These are phyloP conservation scores for Lachancea mirantina DNA, from an alignment of 805 yeast species.

Conservation along the genomic window DNA sequence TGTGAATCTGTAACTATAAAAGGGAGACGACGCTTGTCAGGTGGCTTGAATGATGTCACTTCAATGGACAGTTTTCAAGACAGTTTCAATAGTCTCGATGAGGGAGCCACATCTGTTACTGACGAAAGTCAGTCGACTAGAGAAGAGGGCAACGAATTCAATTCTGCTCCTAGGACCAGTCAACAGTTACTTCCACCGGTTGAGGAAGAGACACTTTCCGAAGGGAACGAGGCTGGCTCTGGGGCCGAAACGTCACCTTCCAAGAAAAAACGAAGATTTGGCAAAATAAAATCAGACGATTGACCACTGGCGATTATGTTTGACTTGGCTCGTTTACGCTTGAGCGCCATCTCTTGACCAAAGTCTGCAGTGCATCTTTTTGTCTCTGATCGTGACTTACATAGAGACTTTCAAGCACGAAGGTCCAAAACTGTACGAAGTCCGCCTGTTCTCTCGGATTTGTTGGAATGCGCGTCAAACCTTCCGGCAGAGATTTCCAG, in stretches of 20 bases:
- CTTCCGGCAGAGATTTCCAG: constrained; percentile 25
- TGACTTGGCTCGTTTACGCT: no score
- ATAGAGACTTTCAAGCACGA: constrained; percentile 39
- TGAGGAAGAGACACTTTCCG: no score
- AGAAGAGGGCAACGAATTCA: no score
- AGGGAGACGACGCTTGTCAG: no score
- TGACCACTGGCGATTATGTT: not conserved
- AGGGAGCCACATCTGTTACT: no score
- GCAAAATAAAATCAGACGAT: constrained; percentile 1
- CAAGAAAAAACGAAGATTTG: constrained; percentile 8
- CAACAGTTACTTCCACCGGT: no score
- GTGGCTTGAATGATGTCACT: no score
- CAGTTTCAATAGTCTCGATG: no score
- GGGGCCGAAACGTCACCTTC: constrained; percentile 7
- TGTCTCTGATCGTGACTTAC: constrained; percentile 29
- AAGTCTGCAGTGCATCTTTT: constrained; percentile 12
- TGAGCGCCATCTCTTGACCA: constrained; percentile 3
- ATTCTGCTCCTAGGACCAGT: no score
- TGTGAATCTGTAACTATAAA: no score
- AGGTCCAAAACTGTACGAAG: constrained; percentile 49
- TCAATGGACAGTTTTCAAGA: no score
- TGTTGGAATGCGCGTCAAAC: constrained; percentile 27
- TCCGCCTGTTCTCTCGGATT: constrained; percentile 25
- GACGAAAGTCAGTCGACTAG: no score
- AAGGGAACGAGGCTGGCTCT: not conserved